A percentile compares a stretch with the other conserved stretches of the same genome.
These are phyloP conservation scores for Delphinella strobiligena DNA, from an alignment of 2,329 filamentous ascomycete genomes.

Conservation along the genomic window DNA sequence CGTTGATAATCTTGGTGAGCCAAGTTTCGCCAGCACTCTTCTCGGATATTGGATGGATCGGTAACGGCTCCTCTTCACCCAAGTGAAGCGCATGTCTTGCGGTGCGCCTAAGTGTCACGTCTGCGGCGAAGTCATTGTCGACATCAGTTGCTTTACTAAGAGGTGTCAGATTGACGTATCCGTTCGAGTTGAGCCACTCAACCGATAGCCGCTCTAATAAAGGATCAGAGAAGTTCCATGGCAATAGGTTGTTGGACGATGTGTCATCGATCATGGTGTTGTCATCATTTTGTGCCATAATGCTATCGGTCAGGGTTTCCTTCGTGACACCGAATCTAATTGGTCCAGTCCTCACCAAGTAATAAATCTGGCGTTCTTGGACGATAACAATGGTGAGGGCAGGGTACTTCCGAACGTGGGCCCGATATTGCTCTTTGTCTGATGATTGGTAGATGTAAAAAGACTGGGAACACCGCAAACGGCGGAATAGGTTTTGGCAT, in stretches of 20 bases:
- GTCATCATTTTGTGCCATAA: no score
- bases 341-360: no score
- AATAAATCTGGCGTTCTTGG: no score
- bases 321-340: no score
- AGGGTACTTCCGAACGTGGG: no score
- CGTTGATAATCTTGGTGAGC: neutral
- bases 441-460: no score
- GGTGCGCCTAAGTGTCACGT: neutral
- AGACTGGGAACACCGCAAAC: no score
- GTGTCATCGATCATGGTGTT: neutral
- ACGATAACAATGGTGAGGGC: no score
- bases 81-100: neutral
- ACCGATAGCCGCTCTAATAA: neutral
- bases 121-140: neutral
- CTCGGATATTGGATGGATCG: neutral
- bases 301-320: no score
- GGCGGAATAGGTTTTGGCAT: neutral
- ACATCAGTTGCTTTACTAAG: neutral
- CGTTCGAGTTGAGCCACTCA: neutral
- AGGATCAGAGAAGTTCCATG: neutral
- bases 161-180: neutral
- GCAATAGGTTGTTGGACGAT: neutral
- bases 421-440: no score
- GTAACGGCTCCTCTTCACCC: neutral
- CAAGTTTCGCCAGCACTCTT: neutral